A percentile compares a stretch with the other conserved stretches of the same genome.
These are phyloP conservation scores for Dentipellis fragilis DNA, from an alignment of 768 basidiomycete species.

Conservation along the genomic window DNA sequence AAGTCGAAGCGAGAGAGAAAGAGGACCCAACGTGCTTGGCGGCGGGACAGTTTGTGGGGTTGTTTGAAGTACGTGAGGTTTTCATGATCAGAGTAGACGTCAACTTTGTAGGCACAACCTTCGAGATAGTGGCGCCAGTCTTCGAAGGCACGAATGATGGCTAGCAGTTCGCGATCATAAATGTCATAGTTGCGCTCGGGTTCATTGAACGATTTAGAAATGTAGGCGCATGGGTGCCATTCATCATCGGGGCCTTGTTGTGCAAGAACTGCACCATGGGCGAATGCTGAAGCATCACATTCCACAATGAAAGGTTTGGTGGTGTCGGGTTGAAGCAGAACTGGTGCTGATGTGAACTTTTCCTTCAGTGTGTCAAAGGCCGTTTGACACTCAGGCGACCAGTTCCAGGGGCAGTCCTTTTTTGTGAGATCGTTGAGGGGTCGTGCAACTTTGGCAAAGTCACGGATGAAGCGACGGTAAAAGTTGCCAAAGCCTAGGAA, in stretches of 20 bases:
- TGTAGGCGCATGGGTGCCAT: conserved; percentile 8
- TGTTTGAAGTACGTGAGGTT: conserved; percentile 7
- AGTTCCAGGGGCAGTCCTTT: conserved; percentile 8
- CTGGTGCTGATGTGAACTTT: conserved; percentile 9
- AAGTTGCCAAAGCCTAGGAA: conserved; percentile 24
- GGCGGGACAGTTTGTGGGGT: conserved; percentile 6
- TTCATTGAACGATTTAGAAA: background rate
- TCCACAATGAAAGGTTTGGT: conserved; percentile 1
- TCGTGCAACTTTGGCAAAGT: conserved; percentile 18
- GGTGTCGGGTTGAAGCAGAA: conserved; percentile 7
- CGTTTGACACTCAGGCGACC: conserved; percentile 5
- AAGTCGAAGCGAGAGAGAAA: too few species aligned
- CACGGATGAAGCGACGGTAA: conserved; percentile 20
- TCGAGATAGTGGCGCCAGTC: conserved; percentile 20
- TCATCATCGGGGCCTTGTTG: conserved; percentile 2
- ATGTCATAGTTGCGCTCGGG: conserved; percentile 14
- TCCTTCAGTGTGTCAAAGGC: conserved; percentile 17
- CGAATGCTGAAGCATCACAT: conserved; percentile 14
- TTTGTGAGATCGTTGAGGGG: conserved; percentile 12
- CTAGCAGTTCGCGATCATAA: conserved; percentile 13
- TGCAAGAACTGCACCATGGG: conserved; percentile 17
- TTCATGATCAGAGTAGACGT: conserved; percentile 12
- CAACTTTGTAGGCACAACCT: conserved; percentile 7
- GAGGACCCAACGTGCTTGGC: too few species aligned
- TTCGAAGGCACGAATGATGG: conserved; percentile 6